A percentile compares a stretch with the other conserved stretches of the same genome.
Conservation (phyloP, 2,329 filamentous ascomycete species). For the Dactylellina leptospora region DNA sequence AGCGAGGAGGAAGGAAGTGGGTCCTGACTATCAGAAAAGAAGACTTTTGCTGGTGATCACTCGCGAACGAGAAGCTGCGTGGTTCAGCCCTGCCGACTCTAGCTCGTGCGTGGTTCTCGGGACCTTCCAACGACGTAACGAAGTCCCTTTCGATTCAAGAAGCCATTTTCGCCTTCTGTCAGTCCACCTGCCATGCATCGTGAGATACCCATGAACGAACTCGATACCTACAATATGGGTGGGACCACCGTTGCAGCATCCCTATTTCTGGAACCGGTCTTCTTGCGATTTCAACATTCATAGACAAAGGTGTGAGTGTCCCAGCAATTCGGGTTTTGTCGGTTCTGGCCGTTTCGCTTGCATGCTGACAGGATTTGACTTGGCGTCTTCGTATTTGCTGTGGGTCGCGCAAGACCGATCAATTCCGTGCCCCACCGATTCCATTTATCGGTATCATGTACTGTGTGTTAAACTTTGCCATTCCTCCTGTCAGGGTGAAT, state of each 20-base stretch:
- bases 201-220: background rate
- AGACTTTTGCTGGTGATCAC: conserved; percentile 30
- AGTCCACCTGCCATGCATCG: background rate
- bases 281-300: background rate
- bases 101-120: conserved; percentile 34
- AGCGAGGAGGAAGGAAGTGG: conserved; percentile 32
- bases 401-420: background rate
- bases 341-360: conserved; percentile 12
- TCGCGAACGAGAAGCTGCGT: background rate
- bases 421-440: background rate
- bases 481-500: too few relatives aligned
- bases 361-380: background rate
- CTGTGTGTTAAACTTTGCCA: too few relatives aligned
- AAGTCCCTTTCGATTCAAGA: conserved; percentile 13
- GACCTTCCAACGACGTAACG: conserved; percentile 5
- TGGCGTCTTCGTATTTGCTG: background rate
- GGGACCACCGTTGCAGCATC: conserved; percentile 11
- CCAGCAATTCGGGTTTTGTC: conserved; percentile 38
- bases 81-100: conserved; percentile 42
- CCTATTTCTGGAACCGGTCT: background rate
- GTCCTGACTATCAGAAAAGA: background rate
- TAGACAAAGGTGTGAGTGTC: background rate
- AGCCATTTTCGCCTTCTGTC: conserved; percentile 1
- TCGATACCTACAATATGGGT: too few relatives aligned
- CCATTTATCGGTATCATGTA: too few relatives aligned